A percentile compares a stretch with the other conserved stretches of the same genome.
These are phyloP conservation scores for Papiliotrema nemorosa DNA, from an alignment of 1,284 basidiomycete genomes.

Conservation along the genomic window DNA sequence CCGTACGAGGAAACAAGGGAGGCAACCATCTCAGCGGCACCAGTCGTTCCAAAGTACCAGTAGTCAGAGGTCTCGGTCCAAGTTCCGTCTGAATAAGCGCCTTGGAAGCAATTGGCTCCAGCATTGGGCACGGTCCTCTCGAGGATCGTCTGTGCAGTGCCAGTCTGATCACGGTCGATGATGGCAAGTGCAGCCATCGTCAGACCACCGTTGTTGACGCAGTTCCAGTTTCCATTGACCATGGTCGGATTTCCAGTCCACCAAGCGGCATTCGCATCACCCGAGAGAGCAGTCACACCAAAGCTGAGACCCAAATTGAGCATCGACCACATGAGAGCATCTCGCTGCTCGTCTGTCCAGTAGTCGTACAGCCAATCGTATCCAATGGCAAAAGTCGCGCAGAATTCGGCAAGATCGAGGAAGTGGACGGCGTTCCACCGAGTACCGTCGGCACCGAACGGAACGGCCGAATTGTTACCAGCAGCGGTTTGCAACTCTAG, in stretches of 20 bases:
- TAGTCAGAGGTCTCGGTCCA: slow-evolving; percentile 97
- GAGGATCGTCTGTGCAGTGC: slow-evolving; percentile 66
- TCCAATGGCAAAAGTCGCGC: slow-evolving; percentile 79
- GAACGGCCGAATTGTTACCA: slow-evolving; percentile 47
- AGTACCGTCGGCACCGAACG: slow-evolving; percentile 60
- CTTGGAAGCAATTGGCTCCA: slow-evolving; percentile 69
- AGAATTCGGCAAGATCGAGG: slow-evolving; percentile 89
- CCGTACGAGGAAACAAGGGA: slow-evolving; percentile 82
- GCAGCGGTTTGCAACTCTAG: slow-evolving; percentile 60
- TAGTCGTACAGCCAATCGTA: slow-evolving; percentile 92
- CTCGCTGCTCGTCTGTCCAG: slow-evolving; percentile 72
- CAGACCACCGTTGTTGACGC: slow-evolving; percentile 87
- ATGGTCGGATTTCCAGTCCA: slow-evolving; percentile 44
- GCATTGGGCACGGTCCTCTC: slow-evolving; percentile 67
- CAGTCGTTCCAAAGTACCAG: slow-evolving; percentile 93
- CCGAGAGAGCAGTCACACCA: slow-evolving; percentile 58
- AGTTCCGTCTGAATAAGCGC: slow-evolving; percentile 69
- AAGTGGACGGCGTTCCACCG: slow-evolving; percentile 86
- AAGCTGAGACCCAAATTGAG: slow-evolving; percentile 71
- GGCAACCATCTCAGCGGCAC: slow-evolving; percentile 85
- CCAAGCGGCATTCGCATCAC: slow-evolving; percentile 50
- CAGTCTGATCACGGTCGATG: slow-evolving; percentile 74
- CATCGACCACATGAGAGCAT: slow-evolving; percentile 68
- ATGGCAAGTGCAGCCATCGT: slow-evolving; percentile 88
- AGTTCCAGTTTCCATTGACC: slow-evolving; percentile 88